Evolutionary conservation across 2,329 filamentous ascomycete genomes (phyloP), one percentile per base, ranked within the genome.

Genomic region (Sphaerulina vaccinii): DNA sequence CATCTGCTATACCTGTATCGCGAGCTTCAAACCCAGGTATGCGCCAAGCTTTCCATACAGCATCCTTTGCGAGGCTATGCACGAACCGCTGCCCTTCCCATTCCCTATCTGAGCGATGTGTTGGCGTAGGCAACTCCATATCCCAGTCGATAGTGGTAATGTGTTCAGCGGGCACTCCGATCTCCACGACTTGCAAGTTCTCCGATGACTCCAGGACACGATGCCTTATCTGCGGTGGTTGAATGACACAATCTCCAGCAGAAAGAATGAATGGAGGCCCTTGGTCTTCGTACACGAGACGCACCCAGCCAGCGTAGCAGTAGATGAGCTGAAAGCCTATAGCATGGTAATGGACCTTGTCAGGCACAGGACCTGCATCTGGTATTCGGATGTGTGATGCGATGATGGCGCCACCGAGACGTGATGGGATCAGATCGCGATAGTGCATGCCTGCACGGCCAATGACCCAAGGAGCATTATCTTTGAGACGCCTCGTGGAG

Each of bases 301-400:
- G 45, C 4, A 52, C 54, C 54, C 54, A 56, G 5, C 54, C 54
- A 9, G 35, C 35, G 27, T 52, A 49, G 45, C 54, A 56, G 37
- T 52, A 56, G 16, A 56, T 56, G 9, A 56, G 49, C 37, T 56
- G 54, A 13, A 56, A 52, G 1, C 54, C 49, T 9, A 56, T 41
- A 3, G 44, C 45, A 16, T 56, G 54, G 41, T 52, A 56, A 24
- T 56, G 54, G 2, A 56, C 54, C 3, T 51, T 44, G 13, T 56
- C 54, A 3, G 50, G 49, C 7, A 56, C 54, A 2, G 54, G 54
- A 1, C 54, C 54, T 4, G 54, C 54, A 13, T 52, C 21, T 18
- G 54, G 54, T 5, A 56, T 56, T 0, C 54, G 50, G 13, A 56
- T 56, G 10, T 56, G 54, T 13, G 54, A 56, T 23, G 54, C 54